Conservation (phyloP, 2,329 filamentous ascomycete genomes). For the Ciborinia camelliae region DNA sequence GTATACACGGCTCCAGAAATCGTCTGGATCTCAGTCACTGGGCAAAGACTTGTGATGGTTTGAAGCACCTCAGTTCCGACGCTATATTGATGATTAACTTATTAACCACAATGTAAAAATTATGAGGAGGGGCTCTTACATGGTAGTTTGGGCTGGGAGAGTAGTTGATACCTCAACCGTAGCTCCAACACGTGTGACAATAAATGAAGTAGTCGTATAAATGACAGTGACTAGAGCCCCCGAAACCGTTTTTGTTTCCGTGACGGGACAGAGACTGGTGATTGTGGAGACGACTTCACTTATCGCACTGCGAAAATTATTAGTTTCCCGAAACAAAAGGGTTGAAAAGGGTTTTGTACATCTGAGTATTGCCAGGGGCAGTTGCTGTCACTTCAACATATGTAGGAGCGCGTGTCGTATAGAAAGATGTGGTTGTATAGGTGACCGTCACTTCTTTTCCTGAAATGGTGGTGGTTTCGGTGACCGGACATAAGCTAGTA, state of each 20-base stretch:
- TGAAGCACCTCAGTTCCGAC: conserved; percentile 28
- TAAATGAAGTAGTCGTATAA: conserved; percentile 8
- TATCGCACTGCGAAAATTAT: not conserved
- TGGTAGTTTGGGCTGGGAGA: conserved; percentile 19
- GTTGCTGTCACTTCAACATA: conserved; percentile 8
- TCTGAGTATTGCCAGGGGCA: not conserved
- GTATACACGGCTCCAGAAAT: conserved; percentile 42
- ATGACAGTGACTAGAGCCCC: conserved; percentile 1
- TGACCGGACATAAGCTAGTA: conserved; percentile 38
- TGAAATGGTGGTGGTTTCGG: conserved; percentile 20
- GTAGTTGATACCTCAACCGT: conserved; percentile 19
- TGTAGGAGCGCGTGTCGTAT: conserved; percentile 3
- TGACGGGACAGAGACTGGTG: conserved; percentile 38
- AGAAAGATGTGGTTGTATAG: conserved; percentile 11
- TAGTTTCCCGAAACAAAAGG: not conserved
- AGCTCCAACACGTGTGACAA: conserved; percentile 10
- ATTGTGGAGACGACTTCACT: conserved; percentile 10
- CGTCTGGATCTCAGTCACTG: conserved; percentile 47
- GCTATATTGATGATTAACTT: not conserved
- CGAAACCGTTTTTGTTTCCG: conserved; percentile 17
- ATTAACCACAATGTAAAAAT: not conserved
- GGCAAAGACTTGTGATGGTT: conserved; percentile 43
- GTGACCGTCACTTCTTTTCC: conserved; percentile 11
- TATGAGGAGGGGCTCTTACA: not conserved
- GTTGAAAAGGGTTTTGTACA: not conserved